Percentiles rank a stretch among this genome's conserved stretches.
Evolutionary conservation across 1,284 basidiomycete genomes (phyloP).

Genomic region (Cutaneotrichosporon mucoides): DNA sequence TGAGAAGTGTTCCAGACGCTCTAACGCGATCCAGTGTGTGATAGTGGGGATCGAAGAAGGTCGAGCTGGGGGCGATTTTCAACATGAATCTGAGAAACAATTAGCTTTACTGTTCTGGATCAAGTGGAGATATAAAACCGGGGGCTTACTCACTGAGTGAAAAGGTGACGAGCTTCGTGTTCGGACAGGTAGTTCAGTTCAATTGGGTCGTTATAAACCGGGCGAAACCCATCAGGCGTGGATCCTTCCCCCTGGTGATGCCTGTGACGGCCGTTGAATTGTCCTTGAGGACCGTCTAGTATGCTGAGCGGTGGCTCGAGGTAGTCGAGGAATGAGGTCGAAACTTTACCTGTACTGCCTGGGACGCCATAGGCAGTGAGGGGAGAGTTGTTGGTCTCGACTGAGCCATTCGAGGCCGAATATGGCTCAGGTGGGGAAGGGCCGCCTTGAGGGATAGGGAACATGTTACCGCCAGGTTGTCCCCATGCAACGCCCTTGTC

Average conservation of each 20-base stretch:
- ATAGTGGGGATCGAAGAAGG: constrained; percentile 11
- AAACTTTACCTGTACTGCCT: not conserved
- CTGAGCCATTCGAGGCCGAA: not conserved
- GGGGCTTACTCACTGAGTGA: constrained; percentile 10
- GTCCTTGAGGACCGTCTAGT: not conserved
- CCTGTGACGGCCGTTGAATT: not conserved
- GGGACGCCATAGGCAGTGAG: not conserved
- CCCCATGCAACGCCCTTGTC: not conserved
- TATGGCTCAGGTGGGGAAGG: not conserved
- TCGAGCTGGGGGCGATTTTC: not conserved
- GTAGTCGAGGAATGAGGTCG: constrained; percentile 2
- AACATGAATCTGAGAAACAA: constrained; percentile 6
- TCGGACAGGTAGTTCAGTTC: constrained; percentile 7
- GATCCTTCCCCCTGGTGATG: not conserved
- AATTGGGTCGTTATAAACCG: not conserved
- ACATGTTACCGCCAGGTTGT: not conserved
- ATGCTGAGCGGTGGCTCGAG: constrained; percentile 5
- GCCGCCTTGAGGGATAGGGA: not conserved
- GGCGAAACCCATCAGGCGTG: not conserved
- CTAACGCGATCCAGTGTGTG: constrained; percentile 16
- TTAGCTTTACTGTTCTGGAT: not conserved
- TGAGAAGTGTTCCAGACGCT: constrained; percentile 13
- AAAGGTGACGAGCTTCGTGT: constrained; percentile 8
- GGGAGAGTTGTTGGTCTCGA: not conserved
- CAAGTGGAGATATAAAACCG: not conserved